phyloP scores from a whole-genome alignment of 2,329 filamentous ascomycete genomes.

The Cryoendolithus antarcticus region DNA sequence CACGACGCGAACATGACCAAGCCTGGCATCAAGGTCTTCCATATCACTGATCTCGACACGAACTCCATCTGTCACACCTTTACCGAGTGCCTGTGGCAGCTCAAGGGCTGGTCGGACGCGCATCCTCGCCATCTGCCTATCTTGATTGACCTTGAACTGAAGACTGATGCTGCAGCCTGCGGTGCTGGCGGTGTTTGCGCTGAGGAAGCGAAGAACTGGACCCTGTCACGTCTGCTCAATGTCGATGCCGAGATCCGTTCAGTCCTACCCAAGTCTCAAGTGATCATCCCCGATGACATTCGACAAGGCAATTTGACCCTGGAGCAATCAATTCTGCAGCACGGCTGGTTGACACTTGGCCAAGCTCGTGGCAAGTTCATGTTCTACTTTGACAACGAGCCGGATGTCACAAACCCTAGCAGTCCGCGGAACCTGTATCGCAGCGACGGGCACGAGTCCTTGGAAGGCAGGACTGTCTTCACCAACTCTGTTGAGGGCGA shows the following conservation, averaged over 20 bases:
- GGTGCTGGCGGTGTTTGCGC: constrained; percentile 25
- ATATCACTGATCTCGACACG: constrained; percentile 39
- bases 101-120: constrained; percentile 34
- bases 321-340: constrained; percentile 33
- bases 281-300: constrained; percentile 38
- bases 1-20: constrained; percentile 28
- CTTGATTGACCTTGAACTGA: constrained; percentile 39
- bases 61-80: constrained; percentile 36
- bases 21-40: constrained; percentile 38
- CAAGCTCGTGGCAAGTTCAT: constrained; percentile 34
- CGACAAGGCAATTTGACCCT: constrained; percentile 30
- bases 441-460: constrained; percentile 20
- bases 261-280: constrained; percentile 28
- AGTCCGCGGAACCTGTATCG: constrained; percentile 26
- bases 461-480: constrained; percentile 37
- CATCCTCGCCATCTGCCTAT: constrained; percentile 35
- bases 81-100: constrained; percentile 29
- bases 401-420: constrained; percentile 15
- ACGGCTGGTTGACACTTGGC: constrained; percentile 38
- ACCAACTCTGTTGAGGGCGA: constrained; percentile 36
- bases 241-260: constrained; percentile 37
- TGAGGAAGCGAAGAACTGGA: constrained; percentile 32
- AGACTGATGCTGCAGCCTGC: constrained; percentile 28
- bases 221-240: constrained; percentile 29
- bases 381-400: constrained; percentile 41